A percentile compares a stretch with the other conserved stretches of the same genome.
phyloP scores from a whole-genome alignment of 768 basidiomycete genomes.

The Clitopilus passeckerianus region DNA sequence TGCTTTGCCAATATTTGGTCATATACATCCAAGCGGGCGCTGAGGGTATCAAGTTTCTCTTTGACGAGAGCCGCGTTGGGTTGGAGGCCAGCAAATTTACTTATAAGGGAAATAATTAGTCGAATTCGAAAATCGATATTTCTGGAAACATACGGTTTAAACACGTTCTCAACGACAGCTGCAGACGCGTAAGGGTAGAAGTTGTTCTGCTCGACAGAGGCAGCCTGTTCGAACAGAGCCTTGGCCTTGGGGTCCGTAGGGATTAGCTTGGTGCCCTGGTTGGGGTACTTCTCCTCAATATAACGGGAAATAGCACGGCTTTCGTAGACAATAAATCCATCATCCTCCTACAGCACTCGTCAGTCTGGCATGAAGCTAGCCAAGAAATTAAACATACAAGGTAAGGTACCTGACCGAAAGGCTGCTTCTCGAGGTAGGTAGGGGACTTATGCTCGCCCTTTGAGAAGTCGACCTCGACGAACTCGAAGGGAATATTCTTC shows the following conservation, averaged over 20 bases:
- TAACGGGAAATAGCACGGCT: slow-evolving; percentile 60
- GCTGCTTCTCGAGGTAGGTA: slow-evolving; percentile 43
- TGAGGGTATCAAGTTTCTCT: not conserved
- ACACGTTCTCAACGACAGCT: slow-evolving; percentile 43
- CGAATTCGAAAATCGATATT: not conserved
- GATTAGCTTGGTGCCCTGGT: slow-evolving; percentile 45
- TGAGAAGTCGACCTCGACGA: slow-evolving; percentile 36
- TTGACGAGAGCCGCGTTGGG: not conserved
- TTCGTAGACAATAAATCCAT: slow-evolving; percentile 58
- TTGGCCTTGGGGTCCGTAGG: slow-evolving; percentile 36
- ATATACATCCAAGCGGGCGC: slow-evolving; percentile 2
- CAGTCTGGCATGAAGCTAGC: not conserved
- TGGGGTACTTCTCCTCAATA: slow-evolving; percentile 46
- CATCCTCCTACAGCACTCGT: slow-evolving; percentile 31
- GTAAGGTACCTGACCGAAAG: slow-evolving; percentile 61
- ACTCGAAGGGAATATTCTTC: slow-evolving; percentile 50
- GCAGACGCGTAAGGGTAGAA: slow-evolving; percentile 38
- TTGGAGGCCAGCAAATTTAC: not conserved
- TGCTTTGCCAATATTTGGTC: slow-evolving; percentile 2
- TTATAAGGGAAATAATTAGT: not conserved
- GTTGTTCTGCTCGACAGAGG: slow-evolving; percentile 46
- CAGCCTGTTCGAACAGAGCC: slow-evolving; percentile 42
- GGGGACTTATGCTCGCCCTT: slow-evolving; percentile 43
- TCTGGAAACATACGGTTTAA: slow-evolving; percentile 37
- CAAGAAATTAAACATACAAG: slow-evolving; percentile 25